Percentiles rank a stretch among this genome's conserved stretches.
Conservation (phyloP, 768 basidiomycete genomes). For the Xerocomellus chrysenteron region DNA sequence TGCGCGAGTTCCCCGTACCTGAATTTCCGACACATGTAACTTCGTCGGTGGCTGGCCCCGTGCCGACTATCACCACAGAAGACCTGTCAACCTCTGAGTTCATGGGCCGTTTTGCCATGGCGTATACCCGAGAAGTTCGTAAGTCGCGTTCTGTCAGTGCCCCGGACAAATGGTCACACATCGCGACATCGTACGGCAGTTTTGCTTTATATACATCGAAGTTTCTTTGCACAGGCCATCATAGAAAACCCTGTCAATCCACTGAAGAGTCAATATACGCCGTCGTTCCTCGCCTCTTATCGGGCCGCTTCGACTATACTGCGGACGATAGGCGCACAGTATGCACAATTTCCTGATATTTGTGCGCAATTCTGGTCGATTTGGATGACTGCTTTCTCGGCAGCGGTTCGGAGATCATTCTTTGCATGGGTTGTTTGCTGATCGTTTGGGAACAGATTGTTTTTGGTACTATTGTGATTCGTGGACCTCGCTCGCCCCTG, state of each 20-base stretch:
- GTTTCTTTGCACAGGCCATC: slow-evolving; percentile 71
- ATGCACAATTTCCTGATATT: slow-evolving; percentile 43
- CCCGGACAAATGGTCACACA: background rate
- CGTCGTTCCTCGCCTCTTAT: slow-evolving; percentile 64
- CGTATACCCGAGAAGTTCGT: slow-evolving; percentile 38
- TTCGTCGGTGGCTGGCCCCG: slow-evolving; percentile 32
- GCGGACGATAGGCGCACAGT: slow-evolving; percentile 49
- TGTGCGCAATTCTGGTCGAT: slow-evolving; percentile 58
- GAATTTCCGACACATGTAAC: slow-evolving; percentile 41
- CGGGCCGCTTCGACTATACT: slow-evolving; percentile 57
- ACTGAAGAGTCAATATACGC: slow-evolving; percentile 60
- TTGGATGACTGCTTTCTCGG: slow-evolving; percentile 62
- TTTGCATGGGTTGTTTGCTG: background rate
- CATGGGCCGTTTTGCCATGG: slow-evolving; percentile 41
- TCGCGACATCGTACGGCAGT: slow-evolving; percentile 34
- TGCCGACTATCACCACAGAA: slow-evolving; percentile 16
- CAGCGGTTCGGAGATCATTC: slow-evolving; percentile 40
- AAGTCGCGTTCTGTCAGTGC: slow-evolving; percentile 16
- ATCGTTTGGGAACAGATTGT: slow-evolving; percentile 49
- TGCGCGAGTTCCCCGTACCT: slow-evolving; percentile 63
- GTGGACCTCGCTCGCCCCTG: slow-evolving; percentile 66
- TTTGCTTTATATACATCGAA: slow-evolving; percentile 61
- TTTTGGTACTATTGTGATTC: slow-evolving; percentile 76
- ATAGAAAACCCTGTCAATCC: slow-evolving; percentile 67
- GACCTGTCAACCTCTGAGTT: slow-evolving; percentile 22